Evolutionary conservation across 192 early-diverging fungal species (phyloP).

Genomic region (Gaertneriomyces sp.): DNA sequence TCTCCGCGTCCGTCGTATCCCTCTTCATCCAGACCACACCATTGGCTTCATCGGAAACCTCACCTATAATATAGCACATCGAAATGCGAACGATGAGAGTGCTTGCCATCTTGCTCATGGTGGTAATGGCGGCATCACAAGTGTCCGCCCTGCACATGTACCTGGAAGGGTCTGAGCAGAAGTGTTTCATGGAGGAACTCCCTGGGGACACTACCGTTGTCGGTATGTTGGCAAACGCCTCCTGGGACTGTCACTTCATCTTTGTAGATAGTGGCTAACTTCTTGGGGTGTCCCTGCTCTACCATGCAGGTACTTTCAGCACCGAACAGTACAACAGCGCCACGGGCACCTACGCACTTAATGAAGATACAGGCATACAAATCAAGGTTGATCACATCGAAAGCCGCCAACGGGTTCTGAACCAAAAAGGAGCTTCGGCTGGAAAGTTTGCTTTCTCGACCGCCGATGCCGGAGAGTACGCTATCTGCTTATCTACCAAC

Average conservation of each 20-base stretch:
- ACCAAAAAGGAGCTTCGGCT: slow-evolving; percentile 65
- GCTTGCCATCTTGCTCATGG: background rate
- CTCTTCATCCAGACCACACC: no score
- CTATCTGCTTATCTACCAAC: slow-evolving; percentile 70
- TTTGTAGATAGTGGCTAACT: background rate
- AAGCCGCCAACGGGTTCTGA: slow-evolving; percentile 50
- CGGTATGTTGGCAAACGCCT: slow-evolving; percentile 44
- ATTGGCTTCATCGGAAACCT: no score
- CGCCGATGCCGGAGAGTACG: slow-evolving; percentile 82
- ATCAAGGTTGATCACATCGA: slow-evolving; percentile 26
- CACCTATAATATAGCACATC: no score
- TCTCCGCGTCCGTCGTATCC: no score
- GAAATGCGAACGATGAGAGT: background rate
- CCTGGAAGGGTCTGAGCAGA: slow-evolving; percentile 78
- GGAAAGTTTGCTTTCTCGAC: slow-evolving; percentile 93
- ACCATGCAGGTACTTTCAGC: slow-evolving; percentile 53
- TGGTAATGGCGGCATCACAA: slow-evolving; percentile 3
- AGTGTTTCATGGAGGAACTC: slow-evolving; percentile 94
- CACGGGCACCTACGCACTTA: slow-evolving; percentile 27
- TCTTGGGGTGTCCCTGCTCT: background rate
- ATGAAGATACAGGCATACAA: slow-evolving; percentile 21
- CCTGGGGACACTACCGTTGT: slow-evolving; percentile 82
- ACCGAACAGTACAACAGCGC: slow-evolving; percentile 73
- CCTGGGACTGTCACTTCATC: background rate
- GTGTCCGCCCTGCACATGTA: slow-evolving; percentile 81